Evolutionary conservation across 768 basidiomycete genomes (phyloP).

Genomic region (Tulasnella sp.): DNA sequence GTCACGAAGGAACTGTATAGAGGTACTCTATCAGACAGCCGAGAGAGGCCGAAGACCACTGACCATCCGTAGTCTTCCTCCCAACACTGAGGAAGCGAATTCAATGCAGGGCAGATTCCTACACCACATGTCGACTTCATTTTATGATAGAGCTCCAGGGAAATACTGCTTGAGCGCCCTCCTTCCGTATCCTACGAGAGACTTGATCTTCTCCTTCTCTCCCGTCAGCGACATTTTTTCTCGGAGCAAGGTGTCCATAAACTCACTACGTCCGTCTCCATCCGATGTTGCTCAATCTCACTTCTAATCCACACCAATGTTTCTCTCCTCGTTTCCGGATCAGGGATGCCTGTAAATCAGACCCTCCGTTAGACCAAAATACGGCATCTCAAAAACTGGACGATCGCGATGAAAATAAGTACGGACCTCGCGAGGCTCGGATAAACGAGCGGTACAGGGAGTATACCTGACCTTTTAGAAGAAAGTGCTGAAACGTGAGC

Average conservation of each 20-base stretch:
- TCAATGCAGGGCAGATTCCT: too few species aligned
- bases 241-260: background rate
- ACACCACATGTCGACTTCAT: too few species aligned
- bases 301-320: background rate
- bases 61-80: too few species aligned
- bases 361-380: background rate
- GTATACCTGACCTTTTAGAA: constrained; percentile 7
- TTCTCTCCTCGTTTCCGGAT: background rate
- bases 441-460: background rate
- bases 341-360: background rate
- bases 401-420: background rate
- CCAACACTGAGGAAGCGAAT: too few species aligned
- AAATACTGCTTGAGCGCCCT: background rate
- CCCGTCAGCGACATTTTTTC: background rate
- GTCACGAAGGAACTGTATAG: too few species aligned
- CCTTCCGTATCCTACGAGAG: background rate
- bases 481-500: constrained; percentile 12
- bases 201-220: background rate
- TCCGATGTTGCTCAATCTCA: background rate
- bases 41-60: too few species aligned
- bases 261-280: background rate
- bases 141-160: background rate
- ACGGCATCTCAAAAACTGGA: background rate
- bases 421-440: background rate
- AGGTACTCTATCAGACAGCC: too few species aligned